phyloP scores from a whole-genome alignment of 768 basidiomycete species.

The Termitomyces sp. region DNA sequence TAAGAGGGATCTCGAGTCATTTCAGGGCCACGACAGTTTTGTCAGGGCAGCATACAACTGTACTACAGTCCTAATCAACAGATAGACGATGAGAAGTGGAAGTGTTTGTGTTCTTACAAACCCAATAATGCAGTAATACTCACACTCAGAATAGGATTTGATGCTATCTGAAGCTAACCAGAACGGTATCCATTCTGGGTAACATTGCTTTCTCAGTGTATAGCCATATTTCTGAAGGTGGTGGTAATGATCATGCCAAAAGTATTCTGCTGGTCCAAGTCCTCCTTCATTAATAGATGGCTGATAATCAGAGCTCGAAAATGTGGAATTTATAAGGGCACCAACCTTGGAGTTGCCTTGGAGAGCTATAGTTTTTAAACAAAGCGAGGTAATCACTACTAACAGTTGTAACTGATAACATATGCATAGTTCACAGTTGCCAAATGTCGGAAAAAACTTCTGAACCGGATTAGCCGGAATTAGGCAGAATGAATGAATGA shows the following conservation, averaged over 20 bases:
- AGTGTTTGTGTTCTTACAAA: too few relatives aligned
- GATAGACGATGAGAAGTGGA: too few relatives aligned
- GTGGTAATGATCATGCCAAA: background rate
- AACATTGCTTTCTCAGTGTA: background rate
- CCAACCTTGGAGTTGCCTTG: too few relatives aligned
- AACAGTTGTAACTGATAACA: too few relatives aligned
- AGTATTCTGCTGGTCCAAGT: background rate
- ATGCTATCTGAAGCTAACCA: background rate
- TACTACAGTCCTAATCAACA: background rate
- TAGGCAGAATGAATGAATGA: too few relatives aligned
- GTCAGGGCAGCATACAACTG: background rate
- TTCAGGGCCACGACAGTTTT: background rate
- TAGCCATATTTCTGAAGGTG: background rate
- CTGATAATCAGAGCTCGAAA: background rate
- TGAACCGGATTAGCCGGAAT: too few relatives aligned
- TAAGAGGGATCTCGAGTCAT: background rate
- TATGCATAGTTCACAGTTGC: too few relatives aligned
- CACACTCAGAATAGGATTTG: too few relatives aligned
- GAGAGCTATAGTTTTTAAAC: too few relatives aligned
- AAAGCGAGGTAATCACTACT: too few relatives aligned
- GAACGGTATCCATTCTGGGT: background rate
- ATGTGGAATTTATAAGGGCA: background rate
- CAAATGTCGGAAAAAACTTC: too few relatives aligned
- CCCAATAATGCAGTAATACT: too few relatives aligned
- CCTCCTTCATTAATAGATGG: background rate